Conservation (phyloP, 257 asterid species). For the Phtheirospermum japonicum region DNA sequence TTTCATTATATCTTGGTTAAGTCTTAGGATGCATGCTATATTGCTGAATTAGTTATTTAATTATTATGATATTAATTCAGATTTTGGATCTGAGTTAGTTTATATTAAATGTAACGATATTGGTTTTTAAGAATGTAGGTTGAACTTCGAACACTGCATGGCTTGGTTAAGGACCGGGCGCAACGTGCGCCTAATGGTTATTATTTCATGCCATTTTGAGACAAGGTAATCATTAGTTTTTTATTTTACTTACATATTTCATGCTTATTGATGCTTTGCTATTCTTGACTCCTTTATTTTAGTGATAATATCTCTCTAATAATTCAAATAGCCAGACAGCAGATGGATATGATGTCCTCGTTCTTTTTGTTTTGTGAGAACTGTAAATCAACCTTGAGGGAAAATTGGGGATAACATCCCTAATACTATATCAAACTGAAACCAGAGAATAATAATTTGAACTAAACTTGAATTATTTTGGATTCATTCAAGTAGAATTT, state of each 20-base stretch:
- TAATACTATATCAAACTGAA: slow-evolving; percentile 12
- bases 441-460: slow-evolving; percentile 6
- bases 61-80: neutral
- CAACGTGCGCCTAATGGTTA: slow-evolving; percentile 99
- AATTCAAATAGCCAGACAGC: slow-evolving; percentile 5
- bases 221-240: slow-evolving; percentile 58
- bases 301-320: neutral
- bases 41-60: neutral
- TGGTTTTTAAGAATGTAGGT: slow-evolving; percentile 49
- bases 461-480: slow-evolving; percentile 9
- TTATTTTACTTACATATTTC: neutral
- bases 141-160: slow-evolving; percentile 87
- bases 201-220: slow-evolving; percentile 95
- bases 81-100: neutral
- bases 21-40: neutral
- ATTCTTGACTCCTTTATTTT: no score
- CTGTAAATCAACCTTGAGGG: neutral
- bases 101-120: no score
- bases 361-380: slow-evolving; percentile 3
- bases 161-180: slow-evolving; percentile 87
- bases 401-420: slow-evolving; percentile 5
- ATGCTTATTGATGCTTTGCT: slow-evolving; percentile 1
- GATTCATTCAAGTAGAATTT: slow-evolving; percentile 14
- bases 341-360: slow-evolving; percentile 6
- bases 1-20: neutral